phyloP scores from a whole-genome alignment of 176 grass and related monocot species.

The Olyra latifolia region DNA sequence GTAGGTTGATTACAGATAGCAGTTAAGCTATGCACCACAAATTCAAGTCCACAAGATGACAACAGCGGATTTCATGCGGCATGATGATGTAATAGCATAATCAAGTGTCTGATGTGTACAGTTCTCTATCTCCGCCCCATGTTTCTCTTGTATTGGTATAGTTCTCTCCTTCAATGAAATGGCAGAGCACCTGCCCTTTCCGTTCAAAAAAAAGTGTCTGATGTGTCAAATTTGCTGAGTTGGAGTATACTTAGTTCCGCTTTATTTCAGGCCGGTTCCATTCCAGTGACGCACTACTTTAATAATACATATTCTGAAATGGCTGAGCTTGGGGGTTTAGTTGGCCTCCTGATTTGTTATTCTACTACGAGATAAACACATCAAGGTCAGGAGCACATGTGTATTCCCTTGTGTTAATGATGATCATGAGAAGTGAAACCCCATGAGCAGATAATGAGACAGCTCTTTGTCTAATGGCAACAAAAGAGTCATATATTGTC shows the following conservation, averaged over 20 bases:
- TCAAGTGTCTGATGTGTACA: background rate
- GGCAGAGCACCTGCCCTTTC: too few relatives aligned
- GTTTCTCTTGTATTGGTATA: too few relatives aligned
- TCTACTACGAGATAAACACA: background rate
- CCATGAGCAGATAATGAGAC: background rate
- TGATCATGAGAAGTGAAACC: background rate
- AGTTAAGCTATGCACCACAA: background rate
- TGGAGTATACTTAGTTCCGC: background rate
- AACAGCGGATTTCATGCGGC: background rate
- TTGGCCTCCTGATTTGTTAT: background rate
- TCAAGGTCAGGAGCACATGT: background rate
- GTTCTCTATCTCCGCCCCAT: too few relatives aligned
- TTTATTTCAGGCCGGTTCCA: background rate
- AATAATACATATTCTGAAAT: background rate
- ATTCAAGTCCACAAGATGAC: background rate
- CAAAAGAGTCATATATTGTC: background rate
- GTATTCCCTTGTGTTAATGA: background rate
- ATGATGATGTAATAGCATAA: background rate
- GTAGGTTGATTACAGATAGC: background rate
- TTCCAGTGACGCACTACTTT: background rate
- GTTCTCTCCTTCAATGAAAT: too few relatives aligned
- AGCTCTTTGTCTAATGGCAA: background rate
- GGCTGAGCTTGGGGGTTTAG: background rate
- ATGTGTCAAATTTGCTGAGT: background rate
- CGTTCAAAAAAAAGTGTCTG: too few relatives aligned